Evolutionary conservation across 345 rosid species (phyloP).

Genomic region (Eucalyptus erythrocorys): DNA sequence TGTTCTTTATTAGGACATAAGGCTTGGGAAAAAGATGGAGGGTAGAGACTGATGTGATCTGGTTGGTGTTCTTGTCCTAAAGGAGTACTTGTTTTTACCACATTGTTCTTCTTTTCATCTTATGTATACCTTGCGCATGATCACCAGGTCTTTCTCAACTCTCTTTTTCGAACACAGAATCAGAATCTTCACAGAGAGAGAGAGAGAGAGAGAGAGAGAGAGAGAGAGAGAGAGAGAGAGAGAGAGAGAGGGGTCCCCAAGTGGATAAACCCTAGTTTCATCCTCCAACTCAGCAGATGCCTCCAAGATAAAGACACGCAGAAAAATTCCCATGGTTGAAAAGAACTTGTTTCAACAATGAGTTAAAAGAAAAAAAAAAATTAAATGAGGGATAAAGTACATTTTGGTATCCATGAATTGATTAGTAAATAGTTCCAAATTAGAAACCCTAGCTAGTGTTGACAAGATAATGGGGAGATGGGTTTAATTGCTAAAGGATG

Average conservation of each 20-base stretch:
- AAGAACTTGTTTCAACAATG: background rate
- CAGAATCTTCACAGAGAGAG: background rate
- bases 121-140: background rate
- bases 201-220: background rate
- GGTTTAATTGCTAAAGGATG: background rate
- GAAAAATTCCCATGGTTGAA: background rate
- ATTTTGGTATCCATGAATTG: background rate
- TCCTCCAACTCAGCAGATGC: conserved; percentile 38
- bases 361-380: background rate
- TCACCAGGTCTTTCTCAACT: background rate
- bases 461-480: background rate
- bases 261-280: background rate
- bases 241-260: background rate
- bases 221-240: background rate
- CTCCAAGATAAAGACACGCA: conserved; percentile 21
- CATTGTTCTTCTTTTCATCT: background rate
- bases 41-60: background rate
- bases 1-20: background rate
- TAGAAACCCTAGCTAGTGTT: background rate
- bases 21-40: background rate
- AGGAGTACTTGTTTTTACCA: background rate
- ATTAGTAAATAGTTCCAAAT: background rate
- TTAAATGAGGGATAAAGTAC: background rate
- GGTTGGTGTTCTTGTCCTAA: background rate
- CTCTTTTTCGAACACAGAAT: background rate